Evolutionary conservation across 352 stramenopile genomes (phyloP).

Genomic region (Phytopythium cucurbitacearum): DNA sequence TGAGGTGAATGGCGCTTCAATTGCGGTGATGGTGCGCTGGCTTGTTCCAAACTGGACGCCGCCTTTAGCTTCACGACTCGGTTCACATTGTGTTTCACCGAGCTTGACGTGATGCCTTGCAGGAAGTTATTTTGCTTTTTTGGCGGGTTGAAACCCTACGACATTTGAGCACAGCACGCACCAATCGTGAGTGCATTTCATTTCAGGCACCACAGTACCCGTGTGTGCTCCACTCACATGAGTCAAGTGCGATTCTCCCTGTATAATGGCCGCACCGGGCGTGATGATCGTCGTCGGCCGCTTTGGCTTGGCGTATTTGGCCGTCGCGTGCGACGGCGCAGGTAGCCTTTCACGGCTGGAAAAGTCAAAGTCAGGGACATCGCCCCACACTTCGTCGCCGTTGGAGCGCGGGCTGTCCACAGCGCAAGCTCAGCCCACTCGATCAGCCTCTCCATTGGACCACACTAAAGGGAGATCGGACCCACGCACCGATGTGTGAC

Average conservation of each 20-base stretch:
- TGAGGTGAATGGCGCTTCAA: conserved; percentile 2
- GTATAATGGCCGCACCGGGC: background rate
- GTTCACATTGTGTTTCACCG: conserved; percentile 9
- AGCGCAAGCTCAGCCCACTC: no score
- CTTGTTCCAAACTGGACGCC: conserved; percentile 15
- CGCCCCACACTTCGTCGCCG: background rate
- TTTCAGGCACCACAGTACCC: no score
- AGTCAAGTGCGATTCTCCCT: no score
- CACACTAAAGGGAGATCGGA: no score
- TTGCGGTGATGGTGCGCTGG: conserved; percentile 14
- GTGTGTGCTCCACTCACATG: no score
- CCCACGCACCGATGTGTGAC: background rate
- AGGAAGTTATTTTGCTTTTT: conserved; percentile 21
- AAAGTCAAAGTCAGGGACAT: conserved; percentile 3
- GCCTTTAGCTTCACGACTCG: background rate
- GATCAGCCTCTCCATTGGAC: no score
- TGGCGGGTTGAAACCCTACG: conserved; percentile 20
- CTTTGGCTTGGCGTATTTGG: conserved; percentile 7
- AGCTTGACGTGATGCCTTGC: conserved; percentile 6
- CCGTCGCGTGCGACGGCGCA: background rate
- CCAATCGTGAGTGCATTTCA: no score
- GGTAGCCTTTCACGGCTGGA: conserved; percentile 1
- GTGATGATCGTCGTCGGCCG: background rate
- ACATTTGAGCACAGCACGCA: background rate
- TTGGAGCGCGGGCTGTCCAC: no score